Base-by-base conservation (phyloP, 768 basidiomycete genomes). In the Pulveroboletus sp. region DNA sequence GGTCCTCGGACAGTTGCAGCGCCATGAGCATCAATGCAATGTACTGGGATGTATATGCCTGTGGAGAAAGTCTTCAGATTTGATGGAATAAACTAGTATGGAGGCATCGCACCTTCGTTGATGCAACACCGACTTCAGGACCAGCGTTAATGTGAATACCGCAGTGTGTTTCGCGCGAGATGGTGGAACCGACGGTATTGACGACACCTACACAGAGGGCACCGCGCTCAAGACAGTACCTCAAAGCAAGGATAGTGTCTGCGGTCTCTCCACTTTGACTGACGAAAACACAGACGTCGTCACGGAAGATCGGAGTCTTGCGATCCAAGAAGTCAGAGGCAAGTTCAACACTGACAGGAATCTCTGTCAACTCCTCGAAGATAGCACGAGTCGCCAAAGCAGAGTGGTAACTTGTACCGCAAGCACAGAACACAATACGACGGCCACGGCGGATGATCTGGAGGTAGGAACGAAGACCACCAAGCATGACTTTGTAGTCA, bases 121-220 rank as follows among this genome's bases (percentile, higher is more conserved):
- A 97, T 6, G 96, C 96, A 51, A 99, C 96, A 78, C 96, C 95
- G 57, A 99, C 93, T 76, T 98, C 94, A 46, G 94, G 94, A 17
- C 93, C 93, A 62, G 93, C 96, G 64, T 99, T 99, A 76, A 99
- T 97, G 74, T 98, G 96, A 45, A 99, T 86, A 86, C 96, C 96
- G 56, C 93, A 96, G 75, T 99, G 96, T 3, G 94, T 93, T 73
- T 98, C 93, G 64, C 95, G 89, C 36, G 95, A 97, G 60, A 98
- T 82, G 4, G 95, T 97, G 20, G 93, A 96, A 42, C 96, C 96
- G 61, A 99, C 96, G 30, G 93, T 94, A 76, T 99, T 98, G 69
- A 99, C 93, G 43, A 98, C 90, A 75, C 96, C 96, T 39, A 99
- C 81, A 65, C 90, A 94, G 37, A 99, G 82, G 8, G 96, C 95